Percentiles rank a stretch among this genome's conserved stretches.
Evolutionary conservation across 2,329 filamentous ascomycete genomes (phyloP).

Genomic region (Ophiostoma perfectum): DNA sequence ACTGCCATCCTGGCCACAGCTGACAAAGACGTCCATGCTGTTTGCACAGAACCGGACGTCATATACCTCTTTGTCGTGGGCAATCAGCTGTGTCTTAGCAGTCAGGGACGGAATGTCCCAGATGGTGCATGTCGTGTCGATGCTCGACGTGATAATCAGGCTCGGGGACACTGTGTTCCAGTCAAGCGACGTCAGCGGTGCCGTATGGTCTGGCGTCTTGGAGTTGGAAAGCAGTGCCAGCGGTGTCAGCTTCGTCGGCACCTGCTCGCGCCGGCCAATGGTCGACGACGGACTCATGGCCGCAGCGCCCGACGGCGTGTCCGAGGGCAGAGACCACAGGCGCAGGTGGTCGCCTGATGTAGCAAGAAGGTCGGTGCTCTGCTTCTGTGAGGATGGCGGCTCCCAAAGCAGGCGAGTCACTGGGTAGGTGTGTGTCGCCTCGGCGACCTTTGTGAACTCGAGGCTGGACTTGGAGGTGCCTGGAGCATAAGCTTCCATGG

Average conservation of each 20-base stretch:
- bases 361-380: conserved; percentile 87
- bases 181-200: conserved; percentile 89
- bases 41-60: conserved; percentile 97
- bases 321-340: conserved; percentile 82
- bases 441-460: conserved; percentile 88
- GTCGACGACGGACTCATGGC: conserved; percentile 40
- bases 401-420: conserved; percentile 96
- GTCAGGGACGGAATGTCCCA: conserved; percentile 99
- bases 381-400: conserved; percentile 88
- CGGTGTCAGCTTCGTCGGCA: conserved; percentile 77
- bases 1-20: conserved; percentile 93
- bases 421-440: conserved; percentile 96
- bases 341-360: conserved; percentile 93
- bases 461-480: conserved; percentile 69
- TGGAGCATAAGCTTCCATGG: conserved; percentile 61
- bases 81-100: conserved; percentile 95
- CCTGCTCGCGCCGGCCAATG: conserved; percentile 42
- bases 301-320: conserved; percentile 50
- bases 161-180: conserved; percentile 98
- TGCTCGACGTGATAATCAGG: conserved; percentile 96
- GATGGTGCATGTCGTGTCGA: conserved; percentile 98
- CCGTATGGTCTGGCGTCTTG: conserved; percentile 96
- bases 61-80: conserved; percentile 98
- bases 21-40: conserved; percentile 97
- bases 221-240: conserved; percentile 92